These are phyloP conservation scores for Breviolum minutum DNA, from an alignment of 73 alveolate species.

Conservation along the genomic window DNA sequence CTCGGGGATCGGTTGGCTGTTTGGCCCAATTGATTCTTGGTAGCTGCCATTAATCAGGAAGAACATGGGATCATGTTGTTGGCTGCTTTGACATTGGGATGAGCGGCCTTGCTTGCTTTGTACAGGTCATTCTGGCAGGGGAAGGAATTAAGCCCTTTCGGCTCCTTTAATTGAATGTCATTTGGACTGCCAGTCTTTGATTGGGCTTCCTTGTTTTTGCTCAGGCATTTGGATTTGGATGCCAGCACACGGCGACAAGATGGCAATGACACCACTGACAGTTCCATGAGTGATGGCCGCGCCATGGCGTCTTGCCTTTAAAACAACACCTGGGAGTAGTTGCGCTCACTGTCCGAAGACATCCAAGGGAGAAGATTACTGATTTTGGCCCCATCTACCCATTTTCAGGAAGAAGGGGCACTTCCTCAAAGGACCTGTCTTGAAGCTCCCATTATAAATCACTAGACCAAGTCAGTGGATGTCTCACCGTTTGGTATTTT, in stretches of 20 bases:
- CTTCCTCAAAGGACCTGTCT: too few relatives aligned
- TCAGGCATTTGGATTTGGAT: constrained; percentile 83
- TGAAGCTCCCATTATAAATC: too few relatives aligned
- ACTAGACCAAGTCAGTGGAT: too few relatives aligned
- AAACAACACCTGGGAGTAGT: background rate
- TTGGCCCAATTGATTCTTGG: too few relatives aligned
- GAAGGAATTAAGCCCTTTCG: too few relatives aligned
- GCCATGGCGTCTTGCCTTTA: constrained; percentile 63
- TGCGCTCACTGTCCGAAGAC: too few relatives aligned
- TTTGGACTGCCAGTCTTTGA: too few relatives aligned
- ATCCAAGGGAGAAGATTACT: too few relatives aligned
- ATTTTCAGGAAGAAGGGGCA: too few relatives aligned
- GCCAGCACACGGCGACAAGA: constrained; percentile 86
- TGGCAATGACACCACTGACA: constrained; percentile 1
- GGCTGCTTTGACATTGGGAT: background rate
- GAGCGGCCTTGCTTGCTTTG: background rate
- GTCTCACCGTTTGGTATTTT: background rate
- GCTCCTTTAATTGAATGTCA: too few relatives aligned
- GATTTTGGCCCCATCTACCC: too few relatives aligned
- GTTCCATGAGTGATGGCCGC: constrained; percentile 64
- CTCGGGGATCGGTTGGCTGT: too few relatives aligned
- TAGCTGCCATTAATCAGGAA: background rate
- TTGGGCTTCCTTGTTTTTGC: background rate
- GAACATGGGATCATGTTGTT: background rate
- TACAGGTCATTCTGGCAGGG: background rate